phyloP scores from a whole-genome alignment of 2,329 filamentous ascomycete genomes.

The Colletotrichum incanum region DNA sequence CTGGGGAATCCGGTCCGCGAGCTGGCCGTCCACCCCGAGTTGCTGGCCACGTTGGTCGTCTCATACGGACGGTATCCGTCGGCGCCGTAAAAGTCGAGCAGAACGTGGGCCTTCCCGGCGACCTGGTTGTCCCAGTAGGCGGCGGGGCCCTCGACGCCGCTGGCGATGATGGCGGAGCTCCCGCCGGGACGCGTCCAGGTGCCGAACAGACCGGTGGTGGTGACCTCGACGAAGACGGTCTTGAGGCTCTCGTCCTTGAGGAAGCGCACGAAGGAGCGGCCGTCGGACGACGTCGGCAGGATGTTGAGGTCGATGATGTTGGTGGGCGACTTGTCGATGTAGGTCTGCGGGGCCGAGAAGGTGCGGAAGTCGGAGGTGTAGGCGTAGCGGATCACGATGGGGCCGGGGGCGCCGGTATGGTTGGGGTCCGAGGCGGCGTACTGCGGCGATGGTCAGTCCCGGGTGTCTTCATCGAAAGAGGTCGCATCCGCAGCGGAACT shows the following conservation, averaged over 20 bases:
- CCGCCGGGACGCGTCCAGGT: conserved; percentile 67
- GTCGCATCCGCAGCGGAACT: conserved; percentile 37
- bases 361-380: conserved; percentile 70
- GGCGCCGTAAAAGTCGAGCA: conserved; percentile 65
- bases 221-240: conserved; percentile 66
- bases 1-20: conserved; percentile 59
- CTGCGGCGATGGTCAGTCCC: conserved; percentile 46
- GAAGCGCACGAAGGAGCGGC: conserved; percentile 65
- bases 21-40: conserved; percentile 62
- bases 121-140: conserved; percentile 60
- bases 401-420: conserved; percentile 64
- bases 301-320: conserved; percentile 66
- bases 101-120: conserved; percentile 59
- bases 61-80: conserved; percentile 67
- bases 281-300: conserved; percentile 58
- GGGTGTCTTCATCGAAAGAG: not conserved
- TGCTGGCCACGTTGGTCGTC: conserved; percentile 59
- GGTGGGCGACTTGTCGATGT: conserved; percentile 63
- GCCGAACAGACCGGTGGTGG: conserved; percentile 65
- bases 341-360: conserved; percentile 65
- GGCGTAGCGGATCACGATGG: conserved; percentile 66
- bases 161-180: conserved; percentile 57
- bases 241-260: conserved; percentile 69
- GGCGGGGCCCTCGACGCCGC: conserved; percentile 61
- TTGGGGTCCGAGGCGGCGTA: conserved; percentile 63